A percentile compares a stretch with the other conserved stretches of the same genome.
Conservation (phyloP, 2,329 filamentous ascomycete species). For the Calcarisporium arbuscula region DNA sequence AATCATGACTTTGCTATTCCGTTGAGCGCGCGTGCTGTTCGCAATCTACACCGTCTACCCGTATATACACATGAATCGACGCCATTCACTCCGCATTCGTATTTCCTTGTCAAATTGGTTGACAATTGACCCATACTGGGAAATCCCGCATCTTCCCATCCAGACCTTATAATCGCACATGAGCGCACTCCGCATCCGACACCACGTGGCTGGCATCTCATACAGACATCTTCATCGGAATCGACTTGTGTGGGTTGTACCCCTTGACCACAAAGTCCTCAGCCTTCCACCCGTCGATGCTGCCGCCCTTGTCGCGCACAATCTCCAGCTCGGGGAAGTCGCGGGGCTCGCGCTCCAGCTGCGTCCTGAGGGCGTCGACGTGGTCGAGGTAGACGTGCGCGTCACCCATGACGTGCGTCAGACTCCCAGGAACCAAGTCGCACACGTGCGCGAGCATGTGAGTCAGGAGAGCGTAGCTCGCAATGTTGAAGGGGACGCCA, state of each 20-base stretch:
- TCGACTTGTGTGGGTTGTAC: constrained; percentile 85
- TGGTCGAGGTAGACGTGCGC: constrained; percentile 96
- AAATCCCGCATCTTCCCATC: no score
- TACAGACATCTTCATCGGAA: constrained; percentile 99
- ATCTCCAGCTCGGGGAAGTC: constrained; percentile 78
- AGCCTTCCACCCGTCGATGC: constrained; percentile 82
- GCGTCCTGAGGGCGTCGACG: constrained; percentile 75
- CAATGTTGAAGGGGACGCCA: constrained; percentile 96
- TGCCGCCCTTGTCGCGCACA: constrained; percentile 57
- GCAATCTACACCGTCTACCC: no score
- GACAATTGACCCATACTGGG: no score
- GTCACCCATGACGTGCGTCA: constrained; percentile 96
- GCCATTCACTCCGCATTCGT: no score
- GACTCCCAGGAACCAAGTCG: constrained; percentile 74
- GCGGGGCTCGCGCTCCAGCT: constrained; percentile 73
- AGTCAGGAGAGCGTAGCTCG: constrained; percentile 84
- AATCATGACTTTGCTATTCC: no score
- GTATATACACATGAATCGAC: no score
- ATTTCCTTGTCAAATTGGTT: no score
- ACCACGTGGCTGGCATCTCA: no score
- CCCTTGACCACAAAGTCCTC: constrained; percentile 85
- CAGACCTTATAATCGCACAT: no score
- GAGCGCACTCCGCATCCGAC: no score
- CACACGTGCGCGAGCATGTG: constrained; percentile 92
- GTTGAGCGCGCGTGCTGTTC: no score